Conservation (phyloP, 441 rosid genomes). For the Syzygium syzygioides region DNA sequence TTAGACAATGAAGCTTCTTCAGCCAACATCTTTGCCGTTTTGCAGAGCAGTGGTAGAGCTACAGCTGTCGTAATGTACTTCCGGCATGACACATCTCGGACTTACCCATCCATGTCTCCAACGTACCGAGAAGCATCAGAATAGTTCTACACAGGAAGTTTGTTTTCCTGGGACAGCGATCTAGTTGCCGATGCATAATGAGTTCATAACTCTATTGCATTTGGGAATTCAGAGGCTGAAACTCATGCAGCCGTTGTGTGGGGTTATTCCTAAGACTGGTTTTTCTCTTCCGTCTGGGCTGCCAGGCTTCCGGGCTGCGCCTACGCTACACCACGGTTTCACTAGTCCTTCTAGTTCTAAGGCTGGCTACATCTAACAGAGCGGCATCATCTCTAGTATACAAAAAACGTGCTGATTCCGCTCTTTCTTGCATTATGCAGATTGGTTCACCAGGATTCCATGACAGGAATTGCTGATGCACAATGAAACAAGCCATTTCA, state of each 20-base stretch:
- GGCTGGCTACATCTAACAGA: background rate
- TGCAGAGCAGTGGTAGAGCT: background rate
- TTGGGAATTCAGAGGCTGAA: background rate
- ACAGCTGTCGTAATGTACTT: background rate
- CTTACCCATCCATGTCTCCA: background rate
- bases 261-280: background rate
- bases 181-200: background rate
- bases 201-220: background rate
- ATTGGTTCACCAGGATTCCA: background rate
- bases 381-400: background rate
- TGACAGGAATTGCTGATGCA: background rate
- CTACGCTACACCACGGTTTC: background rate
- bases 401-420: background rate
- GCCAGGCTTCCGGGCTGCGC: background rate
- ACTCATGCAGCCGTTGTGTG: background rate
- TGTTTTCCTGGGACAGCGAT: background rate
- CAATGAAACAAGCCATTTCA: background rate
- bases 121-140: background rate
- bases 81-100: background rate
- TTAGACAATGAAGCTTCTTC: background rate
- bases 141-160: background rate
- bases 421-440: background rate
- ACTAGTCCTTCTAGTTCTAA: background rate
- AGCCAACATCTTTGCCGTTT: background rate
- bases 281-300: background rate